phyloP scores from a whole-genome alignment of 2,329 filamentous ascomycete species.

The Penicillium sp. region DNA sequence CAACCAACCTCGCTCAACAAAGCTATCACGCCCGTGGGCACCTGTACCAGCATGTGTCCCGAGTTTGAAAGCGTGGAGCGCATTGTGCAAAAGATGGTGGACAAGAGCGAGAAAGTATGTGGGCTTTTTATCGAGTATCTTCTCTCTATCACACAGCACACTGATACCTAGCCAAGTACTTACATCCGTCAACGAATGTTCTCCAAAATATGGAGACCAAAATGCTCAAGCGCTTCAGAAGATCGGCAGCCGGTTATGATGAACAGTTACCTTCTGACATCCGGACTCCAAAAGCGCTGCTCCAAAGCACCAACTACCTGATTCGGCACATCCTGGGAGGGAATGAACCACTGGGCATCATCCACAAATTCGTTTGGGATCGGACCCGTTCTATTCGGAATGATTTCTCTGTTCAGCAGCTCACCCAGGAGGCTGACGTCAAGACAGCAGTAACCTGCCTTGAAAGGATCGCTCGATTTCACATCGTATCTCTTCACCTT shows the following conservation, averaged over 20 bases:
- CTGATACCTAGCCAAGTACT: slow-evolving; percentile 29
- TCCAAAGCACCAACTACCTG: slow-evolving; percentile 49
- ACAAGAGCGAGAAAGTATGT: slow-evolving; percentile 57
- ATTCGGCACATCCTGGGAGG: slow-evolving; percentile 53
- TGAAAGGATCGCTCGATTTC: slow-evolving; percentile 62
- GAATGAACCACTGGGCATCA: slow-evolving; percentile 48
- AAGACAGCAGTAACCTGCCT: slow-evolving; percentile 58
- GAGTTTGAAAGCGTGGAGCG: slow-evolving; percentile 62
- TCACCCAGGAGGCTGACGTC: slow-evolving; percentile 57
- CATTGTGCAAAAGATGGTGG: slow-evolving; percentile 61
- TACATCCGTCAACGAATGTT: slow-evolving; percentile 35
- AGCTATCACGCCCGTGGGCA: slow-evolving; percentile 61
- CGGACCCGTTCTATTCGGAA: slow-evolving; percentile 63
- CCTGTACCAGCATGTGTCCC: slow-evolving; percentile 63
- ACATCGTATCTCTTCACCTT: slow-evolving; percentile 61
- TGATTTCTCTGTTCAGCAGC: slow-evolving; percentile 62
- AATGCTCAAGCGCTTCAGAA: slow-evolving; percentile 64
- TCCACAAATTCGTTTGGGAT: slow-evolving; percentile 65
- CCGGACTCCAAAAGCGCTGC: slow-evolving; percentile 53
- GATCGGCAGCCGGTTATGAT: slow-evolving; percentile 62
- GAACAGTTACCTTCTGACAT: slow-evolving; percentile 63
- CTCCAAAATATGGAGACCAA: slow-evolving; percentile 38
- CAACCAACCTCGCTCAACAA: slow-evolving; percentile 59
- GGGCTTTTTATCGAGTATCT: neutral
- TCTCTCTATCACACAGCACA: neutral